Base-by-base conservation (phyloP, 352 stramenopile genomes). In the Globisporangium splendens region DNA sequence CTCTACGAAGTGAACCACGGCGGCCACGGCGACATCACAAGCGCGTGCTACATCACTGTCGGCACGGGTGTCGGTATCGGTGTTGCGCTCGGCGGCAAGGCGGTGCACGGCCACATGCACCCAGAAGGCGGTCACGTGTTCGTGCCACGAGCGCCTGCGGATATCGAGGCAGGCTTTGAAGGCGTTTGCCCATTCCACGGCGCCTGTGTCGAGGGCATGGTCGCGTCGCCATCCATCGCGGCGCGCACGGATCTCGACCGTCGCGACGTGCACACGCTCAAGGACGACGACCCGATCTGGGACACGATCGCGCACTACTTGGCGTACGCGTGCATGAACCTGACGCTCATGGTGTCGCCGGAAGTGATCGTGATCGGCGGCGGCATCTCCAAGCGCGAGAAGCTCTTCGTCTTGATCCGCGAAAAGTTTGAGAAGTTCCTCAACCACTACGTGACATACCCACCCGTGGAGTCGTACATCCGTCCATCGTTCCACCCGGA, bases 331-430 rank as follows among this genome's bases (percentile, higher is more conserved):
- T 98, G 96, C 73, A 84, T 89, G 15, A 98, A 96, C 59, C 70
- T 99, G 31, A 87, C 97, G 22, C 86, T 99, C 53, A 81, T 92
- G 8, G 89, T 88, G 46, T 98, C 91, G 15, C 86, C 95, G 10
- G 79, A 99, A 65, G 88, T 93, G 44, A 99, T 99, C 66, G 92
- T 98, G 8, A 89, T 99, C 46, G 93, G 93, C 54, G 96, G 96
- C 52, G 96, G 96, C 53, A 89, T 99, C 47, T 88, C 97, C 64
- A 96, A 97, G 72, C 91, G 93, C 46, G 65, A 70, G 35, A 79
- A 88, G 46, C 72, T 98, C 24, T 96, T 97, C 54, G 68, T 86
- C 21, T 68, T 88, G 38, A 88, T 93, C 60, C 84, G 80, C 61
- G 68, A 81, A 43, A 91, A 91, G 80, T 95, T 95, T 62, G 71